Percentiles rank a stretch among this genome's conserved stretches.
Conservation (phyloP, 2,329 filamentous ascomycete genomes). For the Trichoderma sp. region DNA sequence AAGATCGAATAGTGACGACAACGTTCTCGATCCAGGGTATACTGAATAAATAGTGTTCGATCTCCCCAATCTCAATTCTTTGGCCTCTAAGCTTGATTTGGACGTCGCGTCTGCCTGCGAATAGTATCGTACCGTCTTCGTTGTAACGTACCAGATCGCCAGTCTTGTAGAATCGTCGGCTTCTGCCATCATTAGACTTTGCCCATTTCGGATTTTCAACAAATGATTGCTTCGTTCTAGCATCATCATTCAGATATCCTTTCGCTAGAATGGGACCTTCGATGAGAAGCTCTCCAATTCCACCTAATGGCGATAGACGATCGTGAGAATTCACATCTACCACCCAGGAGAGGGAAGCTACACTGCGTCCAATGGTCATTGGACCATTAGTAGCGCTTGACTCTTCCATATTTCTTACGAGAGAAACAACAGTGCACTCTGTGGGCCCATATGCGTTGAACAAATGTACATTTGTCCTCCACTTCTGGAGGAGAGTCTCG, state of each 20-base stretch:
- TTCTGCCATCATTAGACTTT: neutral
- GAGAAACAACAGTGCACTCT: neutral
- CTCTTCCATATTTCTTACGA: too few species aligned
- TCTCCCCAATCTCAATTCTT: constrained; percentile 43
- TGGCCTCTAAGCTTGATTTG: constrained; percentile 54
- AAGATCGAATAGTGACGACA: too few species aligned
- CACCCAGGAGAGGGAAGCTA: neutral
- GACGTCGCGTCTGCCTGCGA: constrained; percentile 27
- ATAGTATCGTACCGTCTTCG: constrained; percentile 23
- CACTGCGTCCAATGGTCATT: neutral
- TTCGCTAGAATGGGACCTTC: neutral
- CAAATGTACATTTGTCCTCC: neutral
- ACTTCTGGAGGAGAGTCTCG: neutral
- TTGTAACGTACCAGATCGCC: constrained; percentile 34
- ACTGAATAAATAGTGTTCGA: constrained; percentile 16
- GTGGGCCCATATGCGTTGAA: neutral
- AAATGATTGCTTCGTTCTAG: neutral
- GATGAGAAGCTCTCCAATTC: neutral
- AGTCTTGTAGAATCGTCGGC: constrained; percentile 23
- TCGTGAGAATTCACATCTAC: constrained; percentile 16
- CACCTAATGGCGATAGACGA: neutral
- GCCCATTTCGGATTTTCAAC: neutral
- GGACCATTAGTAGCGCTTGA: neutral
- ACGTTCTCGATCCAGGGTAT: too few species aligned
- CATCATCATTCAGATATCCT: neutral